Evolutionary conservation across 495 filamentous ascomycete genomes (phyloP).

Genomic region (Penicillium parvum): DNA sequence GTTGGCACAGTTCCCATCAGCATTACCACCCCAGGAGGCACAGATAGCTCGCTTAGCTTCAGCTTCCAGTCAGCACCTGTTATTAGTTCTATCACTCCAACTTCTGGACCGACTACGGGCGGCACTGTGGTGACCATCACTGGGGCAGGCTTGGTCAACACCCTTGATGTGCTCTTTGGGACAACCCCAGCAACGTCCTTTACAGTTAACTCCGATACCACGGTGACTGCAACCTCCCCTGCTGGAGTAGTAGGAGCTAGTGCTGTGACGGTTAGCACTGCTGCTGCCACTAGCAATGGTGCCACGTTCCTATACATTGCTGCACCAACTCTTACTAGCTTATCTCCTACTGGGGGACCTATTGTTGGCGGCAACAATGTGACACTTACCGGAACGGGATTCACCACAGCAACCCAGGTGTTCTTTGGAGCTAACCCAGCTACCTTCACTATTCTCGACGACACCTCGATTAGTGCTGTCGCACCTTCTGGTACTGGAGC

Average conservation of each 20-base stretch:
- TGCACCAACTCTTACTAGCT: too few relatives aligned
- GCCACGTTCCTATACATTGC: too few relatives aligned
- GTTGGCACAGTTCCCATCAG: slow-evolving; percentile 4
- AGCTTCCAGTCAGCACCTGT: neutral
- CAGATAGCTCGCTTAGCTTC: slow-evolving; percentile 2
- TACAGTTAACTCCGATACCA: neutral
- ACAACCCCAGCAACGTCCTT: neutral
- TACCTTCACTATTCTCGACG: slow-evolving; percentile 1
- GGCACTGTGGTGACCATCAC: slow-evolving; percentile 1
- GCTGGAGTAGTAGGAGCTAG: neutral
- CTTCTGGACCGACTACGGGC: neutral
- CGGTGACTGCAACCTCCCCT: neutral
- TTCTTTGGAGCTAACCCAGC: slow-evolving; percentile 1
- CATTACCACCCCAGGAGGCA: slow-evolving; percentile 4
- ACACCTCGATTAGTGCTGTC: neutral
- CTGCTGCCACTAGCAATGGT: neutral
- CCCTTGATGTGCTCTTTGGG: neutral
- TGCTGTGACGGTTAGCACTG: neutral
- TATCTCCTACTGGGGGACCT: too few relatives aligned
- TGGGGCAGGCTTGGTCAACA: neutral
- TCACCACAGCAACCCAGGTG: neutral
- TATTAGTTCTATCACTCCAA: neutral
- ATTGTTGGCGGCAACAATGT: too few relatives aligned
- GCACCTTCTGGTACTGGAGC: neutral
- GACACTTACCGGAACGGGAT: neutral